These are phyloP conservation scores for Penstemon davidsonii DNA, from an alignment of 257 asterid species.

Conservation along the genomic window DNA sequence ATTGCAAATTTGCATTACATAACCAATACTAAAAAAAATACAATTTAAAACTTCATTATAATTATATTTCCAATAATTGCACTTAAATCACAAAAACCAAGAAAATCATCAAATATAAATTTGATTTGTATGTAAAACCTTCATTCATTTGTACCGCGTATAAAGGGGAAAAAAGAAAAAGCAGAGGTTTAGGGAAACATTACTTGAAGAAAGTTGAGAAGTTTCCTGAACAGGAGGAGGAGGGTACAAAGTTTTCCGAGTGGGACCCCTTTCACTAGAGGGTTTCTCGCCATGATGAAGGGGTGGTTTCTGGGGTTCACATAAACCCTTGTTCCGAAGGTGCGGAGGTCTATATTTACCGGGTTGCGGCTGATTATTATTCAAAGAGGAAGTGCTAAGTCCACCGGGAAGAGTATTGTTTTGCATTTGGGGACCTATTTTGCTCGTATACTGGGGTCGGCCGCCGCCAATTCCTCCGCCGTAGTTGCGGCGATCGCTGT, in stretches of 20 bases:
- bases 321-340: slow-evolving; percentile 30
- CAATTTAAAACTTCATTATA: background rate
- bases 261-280: slow-evolving; percentile 10
- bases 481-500: slow-evolving; percentile 32
- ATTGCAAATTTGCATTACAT: background rate
- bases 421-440: slow-evolving; percentile 20
- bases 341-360: slow-evolving; percentile 44
- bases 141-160: background rate
- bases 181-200: background rate
- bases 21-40: background rate
- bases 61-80: background rate
- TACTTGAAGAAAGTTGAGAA: slow-evolving; percentile 26
- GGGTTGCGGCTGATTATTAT: slow-evolving; percentile 25
- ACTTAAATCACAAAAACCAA: background rate
- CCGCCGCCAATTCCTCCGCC: slow-evolving; percentile 20
- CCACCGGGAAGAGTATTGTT: background rate
- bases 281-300: slow-evolving; percentile 23
- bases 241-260: slow-evolving; percentile 1
- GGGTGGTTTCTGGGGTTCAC: slow-evolving; percentile 8
- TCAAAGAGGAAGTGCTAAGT: slow-evolving; percentile 17
- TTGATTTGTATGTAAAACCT: background rate
- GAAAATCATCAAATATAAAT: background rate
- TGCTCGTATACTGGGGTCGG: slow-evolving; percentile 10
- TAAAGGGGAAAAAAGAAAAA: background rate
- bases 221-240: slow-evolving; percentile 16